Percentiles rank a stretch among this genome's conserved stretches.
Evolutionary conservation across 1,284 basidiomycete genomes (phyloP).

Genomic region (Trichosporon sp.): DNA sequence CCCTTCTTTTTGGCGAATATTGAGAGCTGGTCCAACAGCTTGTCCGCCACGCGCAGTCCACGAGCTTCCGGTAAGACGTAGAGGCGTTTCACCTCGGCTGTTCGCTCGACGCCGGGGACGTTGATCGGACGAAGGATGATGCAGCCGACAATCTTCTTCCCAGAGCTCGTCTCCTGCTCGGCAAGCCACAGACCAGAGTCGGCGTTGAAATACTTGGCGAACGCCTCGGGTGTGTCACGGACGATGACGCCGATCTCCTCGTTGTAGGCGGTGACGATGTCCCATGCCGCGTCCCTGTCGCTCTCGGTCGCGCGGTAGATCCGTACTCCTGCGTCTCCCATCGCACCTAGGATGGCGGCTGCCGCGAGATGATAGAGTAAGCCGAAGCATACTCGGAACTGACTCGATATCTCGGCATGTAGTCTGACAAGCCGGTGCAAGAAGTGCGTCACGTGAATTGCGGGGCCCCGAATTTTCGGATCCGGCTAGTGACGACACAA

Average conservation of each 20-base stretch:
- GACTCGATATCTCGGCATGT: not conserved
- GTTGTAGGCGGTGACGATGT: conserved; percentile 11
- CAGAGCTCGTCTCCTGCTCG: not conserved
- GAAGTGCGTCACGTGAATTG: not conserved
- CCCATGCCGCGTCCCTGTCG: conserved; percentile 7
- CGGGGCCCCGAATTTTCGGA: not conserved
- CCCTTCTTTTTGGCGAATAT: not conserved
- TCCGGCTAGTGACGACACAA: not conserved
- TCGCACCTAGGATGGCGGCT: not conserved
- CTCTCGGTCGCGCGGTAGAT: not conserved
- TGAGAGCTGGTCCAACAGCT: conserved; percentile 5
- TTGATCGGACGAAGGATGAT: conserved; percentile 9
- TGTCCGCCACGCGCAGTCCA: conserved; percentile 4
- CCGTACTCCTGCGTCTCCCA: not conserved
- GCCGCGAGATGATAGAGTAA: not conserved
- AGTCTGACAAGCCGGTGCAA: not conserved
- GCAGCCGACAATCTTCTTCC: conserved; percentile 8
- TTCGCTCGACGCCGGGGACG: not conserved
- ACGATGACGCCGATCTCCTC: conserved; percentile 10
- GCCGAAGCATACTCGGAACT: not conserved
- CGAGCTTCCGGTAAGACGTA: conserved; percentile 9
- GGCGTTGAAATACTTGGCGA: conserved; percentile 27
- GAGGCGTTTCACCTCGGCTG: conserved; percentile 12
- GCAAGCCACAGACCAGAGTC: conserved; percentile 26
- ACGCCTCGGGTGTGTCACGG: conserved; percentile 22